Evolutionary conservation across 2,329 filamentous ascomycete genomes (phyloP).

Genomic region (Nemania diffusa): DNA sequence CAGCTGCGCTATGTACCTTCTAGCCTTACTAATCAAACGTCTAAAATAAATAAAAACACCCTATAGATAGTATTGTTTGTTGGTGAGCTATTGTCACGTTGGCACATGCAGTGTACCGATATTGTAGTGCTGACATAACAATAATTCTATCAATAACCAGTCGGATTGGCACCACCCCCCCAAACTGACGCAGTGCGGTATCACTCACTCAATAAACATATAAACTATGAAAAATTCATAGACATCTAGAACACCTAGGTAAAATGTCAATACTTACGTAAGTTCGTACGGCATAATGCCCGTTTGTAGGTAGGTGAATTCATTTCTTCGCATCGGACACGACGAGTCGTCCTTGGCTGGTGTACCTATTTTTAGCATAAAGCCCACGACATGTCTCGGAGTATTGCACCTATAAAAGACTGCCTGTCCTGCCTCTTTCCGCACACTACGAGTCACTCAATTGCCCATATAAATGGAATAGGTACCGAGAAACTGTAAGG

Average conservation of each 20-base stretch:
- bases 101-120: neutral
- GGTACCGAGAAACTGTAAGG: neutral
- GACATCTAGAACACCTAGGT: neutral
- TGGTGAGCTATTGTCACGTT: neutral
- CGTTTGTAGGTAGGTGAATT: neutral
- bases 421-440: neutral
- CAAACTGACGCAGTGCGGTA: neutral
- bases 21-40: slow-evolving; percentile 6
- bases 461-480: neutral
- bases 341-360: neutral
- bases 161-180: neutral
- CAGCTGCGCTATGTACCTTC: neutral
- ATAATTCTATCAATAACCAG: neutral
- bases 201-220: neutral
- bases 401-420: neutral
- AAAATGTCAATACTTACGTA: neutral
- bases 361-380: slow-evolving; percentile 3
- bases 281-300: neutral
- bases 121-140: neutral
- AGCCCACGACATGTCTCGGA: slow-evolving; percentile 9
- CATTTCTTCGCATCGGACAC: neutral
- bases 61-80: neutral
- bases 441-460: neutral
- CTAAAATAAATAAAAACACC: neutral
- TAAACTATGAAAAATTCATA: neutral